These are phyloP conservation scores for Penstemon eatonii DNA, from an alignment of 257 asterid species.

Conservation along the genomic window DNA sequence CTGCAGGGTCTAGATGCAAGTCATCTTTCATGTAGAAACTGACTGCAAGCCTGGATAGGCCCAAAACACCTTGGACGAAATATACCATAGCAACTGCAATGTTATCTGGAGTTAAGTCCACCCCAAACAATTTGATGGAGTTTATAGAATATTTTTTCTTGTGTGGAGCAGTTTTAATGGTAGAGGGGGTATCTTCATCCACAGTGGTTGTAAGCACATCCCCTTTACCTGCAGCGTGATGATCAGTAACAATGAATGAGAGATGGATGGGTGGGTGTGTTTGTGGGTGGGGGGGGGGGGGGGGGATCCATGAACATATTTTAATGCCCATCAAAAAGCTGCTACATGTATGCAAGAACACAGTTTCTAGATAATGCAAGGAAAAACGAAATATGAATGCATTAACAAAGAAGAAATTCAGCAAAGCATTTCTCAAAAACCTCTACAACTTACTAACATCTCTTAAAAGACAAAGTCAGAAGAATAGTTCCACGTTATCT, in stretches of 20 bases:
- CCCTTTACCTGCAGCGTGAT: conserved; percentile 58
- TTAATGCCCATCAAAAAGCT: background rate
- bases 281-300: too few relatives aligned
- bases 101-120: conserved; percentile 83
- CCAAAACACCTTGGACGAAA: conserved; percentile 97
- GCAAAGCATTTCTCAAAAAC: background rate
- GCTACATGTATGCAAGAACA: background rate
- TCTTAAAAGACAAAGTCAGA: background rate
- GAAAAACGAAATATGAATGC: background rate
- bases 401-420: background rate
- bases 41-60: conserved; percentile 92
- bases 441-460: conserved; percentile 7
- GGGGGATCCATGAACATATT: background rate
- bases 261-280: too few relatives aligned
- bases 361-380: background rate
- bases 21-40: conserved; percentile 97
- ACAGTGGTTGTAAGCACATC: conserved; percentile 38
- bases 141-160: conserved; percentile 60
- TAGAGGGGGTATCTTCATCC: conserved; percentile 48
- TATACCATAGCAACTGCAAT: conserved; percentile 99
- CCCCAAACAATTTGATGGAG: conserved; percentile 69
- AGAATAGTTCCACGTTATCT: background rate
- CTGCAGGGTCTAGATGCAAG: conserved; percentile 95
- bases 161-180: conserved; percentile 47
- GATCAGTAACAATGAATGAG: background rate